phyloP scores from a whole-genome alignment of 441 rosid genomes.

The Corymbia calophylla region DNA sequence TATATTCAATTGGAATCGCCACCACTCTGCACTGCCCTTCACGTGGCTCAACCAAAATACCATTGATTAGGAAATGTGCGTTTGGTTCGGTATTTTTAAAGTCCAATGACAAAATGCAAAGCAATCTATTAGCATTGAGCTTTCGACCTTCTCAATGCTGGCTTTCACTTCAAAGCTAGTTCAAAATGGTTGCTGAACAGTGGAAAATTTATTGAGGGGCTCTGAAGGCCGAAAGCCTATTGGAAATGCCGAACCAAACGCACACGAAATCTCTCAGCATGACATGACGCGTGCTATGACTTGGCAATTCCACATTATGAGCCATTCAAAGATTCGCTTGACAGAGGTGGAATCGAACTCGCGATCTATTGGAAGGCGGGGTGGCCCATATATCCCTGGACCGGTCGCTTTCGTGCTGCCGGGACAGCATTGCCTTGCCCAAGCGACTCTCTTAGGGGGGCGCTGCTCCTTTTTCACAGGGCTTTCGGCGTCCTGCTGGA shows the following conservation, averaged over 20 bases:
- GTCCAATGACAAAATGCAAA: too few species aligned
- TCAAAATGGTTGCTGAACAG: too few species aligned
- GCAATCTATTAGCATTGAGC: too few species aligned
- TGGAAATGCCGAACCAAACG: too few species aligned
- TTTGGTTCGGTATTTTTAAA: too few species aligned
- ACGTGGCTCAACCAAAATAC: too few species aligned
- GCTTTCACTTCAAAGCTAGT: too few species aligned
- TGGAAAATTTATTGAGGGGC: fast-evolving
- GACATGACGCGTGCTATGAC: not conserved
- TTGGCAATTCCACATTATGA: not conserved
- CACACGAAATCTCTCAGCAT: too few species aligned
- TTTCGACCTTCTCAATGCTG: too few species aligned
- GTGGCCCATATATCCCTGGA: not conserved
- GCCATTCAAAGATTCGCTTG: not conserved
- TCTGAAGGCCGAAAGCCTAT: too few species aligned
- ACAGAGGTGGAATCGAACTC: not conserved
- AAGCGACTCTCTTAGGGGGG: not conserved
- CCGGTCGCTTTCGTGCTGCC: not conserved
- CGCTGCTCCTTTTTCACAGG: not conserved
- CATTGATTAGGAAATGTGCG: too few species aligned
- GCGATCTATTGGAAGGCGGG: not conserved
- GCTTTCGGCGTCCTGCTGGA: not conserved
- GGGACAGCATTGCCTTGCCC: not conserved
- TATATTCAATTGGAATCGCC: not conserved
- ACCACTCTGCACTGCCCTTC: not conserved